Evolutionary conservation across 306 rosid genomes (phyloP).

Genomic region (Medicago lupulina): DNA sequence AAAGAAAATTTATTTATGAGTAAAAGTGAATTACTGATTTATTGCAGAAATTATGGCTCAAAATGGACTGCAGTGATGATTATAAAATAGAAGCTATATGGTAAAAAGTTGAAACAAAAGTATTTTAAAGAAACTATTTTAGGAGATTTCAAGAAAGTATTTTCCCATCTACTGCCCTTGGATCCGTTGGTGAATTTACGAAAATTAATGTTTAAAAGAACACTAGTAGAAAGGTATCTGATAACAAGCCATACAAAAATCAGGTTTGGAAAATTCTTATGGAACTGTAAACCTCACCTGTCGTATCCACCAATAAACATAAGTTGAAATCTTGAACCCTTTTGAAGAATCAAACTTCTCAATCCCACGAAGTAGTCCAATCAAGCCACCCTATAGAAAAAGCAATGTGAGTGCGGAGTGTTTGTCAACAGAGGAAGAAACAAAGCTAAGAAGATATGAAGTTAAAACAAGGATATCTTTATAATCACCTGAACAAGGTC

Average conservation of each 20-base stretch:
- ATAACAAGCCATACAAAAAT: not conserved
- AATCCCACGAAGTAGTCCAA: slow-evolving; percentile 92
- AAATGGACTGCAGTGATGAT: not conserved
- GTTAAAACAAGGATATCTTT: slow-evolving; percentile 13
- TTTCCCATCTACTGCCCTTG: slow-evolving; percentile 23
- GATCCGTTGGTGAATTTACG: not conserved
- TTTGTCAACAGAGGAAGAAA: slow-evolving; percentile 21
- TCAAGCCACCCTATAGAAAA: slow-evolving; percentile 83
- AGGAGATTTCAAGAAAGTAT: slow-evolving; percentile 25
- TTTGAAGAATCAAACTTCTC: slow-evolving; percentile 95
- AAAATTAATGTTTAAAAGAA: slow-evolving; percentile 16
- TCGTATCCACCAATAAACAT: slow-evolving; percentile 99
- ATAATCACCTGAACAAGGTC: slow-evolving; percentile 91
- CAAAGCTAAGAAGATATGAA: slow-evolving; percentile 10
- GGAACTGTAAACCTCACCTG: slow-evolving; percentile 64
- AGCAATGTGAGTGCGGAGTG: slow-evolving; percentile 16
- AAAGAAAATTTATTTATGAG: not conserved
- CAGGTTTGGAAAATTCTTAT: slow-evolving; percentile 23
- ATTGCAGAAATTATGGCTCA: not conserved
- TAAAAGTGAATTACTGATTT: not conserved
- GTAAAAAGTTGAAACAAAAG: not conserved
- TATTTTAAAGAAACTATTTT: slow-evolving; percentile 16
- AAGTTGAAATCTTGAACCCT: slow-evolving; percentile 94
- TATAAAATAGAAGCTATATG: not conserved
- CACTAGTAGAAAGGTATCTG: slow-evolving; percentile 8